Conservation (phyloP, 2,329 filamentous ascomycete genomes). For the Plectosphaerella sp. region DNA sequence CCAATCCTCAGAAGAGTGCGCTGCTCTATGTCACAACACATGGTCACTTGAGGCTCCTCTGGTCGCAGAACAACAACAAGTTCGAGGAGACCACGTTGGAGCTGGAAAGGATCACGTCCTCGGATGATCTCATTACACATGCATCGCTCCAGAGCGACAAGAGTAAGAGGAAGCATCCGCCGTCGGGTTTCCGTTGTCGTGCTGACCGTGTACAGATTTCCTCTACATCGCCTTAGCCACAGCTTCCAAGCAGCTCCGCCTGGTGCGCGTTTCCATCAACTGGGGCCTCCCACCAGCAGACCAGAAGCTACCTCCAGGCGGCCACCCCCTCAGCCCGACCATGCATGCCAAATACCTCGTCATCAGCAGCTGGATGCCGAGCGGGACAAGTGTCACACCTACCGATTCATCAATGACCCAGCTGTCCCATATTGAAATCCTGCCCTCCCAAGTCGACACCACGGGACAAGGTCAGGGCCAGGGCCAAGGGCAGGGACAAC, state of each 20-base stretch:
- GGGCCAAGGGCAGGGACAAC: constrained; percentile 32
- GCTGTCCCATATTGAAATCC: constrained; percentile 70
- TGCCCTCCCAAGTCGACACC: constrained; percentile 61
- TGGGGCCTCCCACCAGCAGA: constrained; percentile 65
- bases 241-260: constrained; percentile 64
- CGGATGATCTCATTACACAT: constrained; percentile 75
- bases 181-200: neutral
- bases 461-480: constrained; percentile 14
- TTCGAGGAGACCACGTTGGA: constrained; percentile 72
- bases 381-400: constrained; percentile 35
- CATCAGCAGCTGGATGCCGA: constrained; percentile 52
- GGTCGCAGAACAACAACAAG: constrained; percentile 67
- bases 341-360: constrained; percentile 53
- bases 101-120: constrained; percentile 66
- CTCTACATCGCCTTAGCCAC: constrained; percentile 53
- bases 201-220: constrained; percentile 8
- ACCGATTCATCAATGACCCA: constrained; percentile 51
- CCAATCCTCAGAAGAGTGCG: constrained; percentile 65
- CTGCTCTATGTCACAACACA: constrained; percentile 73
- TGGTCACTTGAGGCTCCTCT: constrained; percentile 71
- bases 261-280: constrained; percentile 68
- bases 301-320: constrained; percentile 43
- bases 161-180: constrained; percentile 42
- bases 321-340: constrained; percentile 43
- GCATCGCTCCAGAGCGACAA: constrained; percentile 72